A percentile compares a stretch with the other conserved stretches of the same genome.
Conservation (phyloP, 768 basidiomycete species). For the Russula compacta region DNA sequence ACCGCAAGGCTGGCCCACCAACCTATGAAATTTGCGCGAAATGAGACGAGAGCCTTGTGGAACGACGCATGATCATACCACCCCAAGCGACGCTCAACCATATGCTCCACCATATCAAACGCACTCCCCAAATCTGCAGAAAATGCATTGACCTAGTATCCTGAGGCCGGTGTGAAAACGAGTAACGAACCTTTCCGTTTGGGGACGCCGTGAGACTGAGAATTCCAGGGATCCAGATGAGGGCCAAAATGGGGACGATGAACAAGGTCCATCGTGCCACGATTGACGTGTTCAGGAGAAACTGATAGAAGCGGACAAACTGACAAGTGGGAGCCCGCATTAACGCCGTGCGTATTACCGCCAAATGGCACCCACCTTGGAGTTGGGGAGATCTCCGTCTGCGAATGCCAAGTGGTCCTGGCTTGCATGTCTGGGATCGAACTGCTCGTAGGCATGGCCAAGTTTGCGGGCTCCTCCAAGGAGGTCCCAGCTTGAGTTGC, state of each 20-base stretch:
- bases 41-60: not conserved
- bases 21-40: conserved; percentile 30
- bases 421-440: conserved; percentile 45
- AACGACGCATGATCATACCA: conserved; percentile 31
- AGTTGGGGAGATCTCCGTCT: conserved; percentile 52
- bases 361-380: conserved; percentile 31
- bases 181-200: conserved; percentile 39
- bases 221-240: conserved; percentile 71
- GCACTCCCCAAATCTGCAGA: conserved; percentile 47
- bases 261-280: conserved; percentile 73
- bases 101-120: conserved; percentile 71
- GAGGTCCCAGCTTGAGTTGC: conserved; percentile 41
- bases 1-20: conserved; percentile 73
- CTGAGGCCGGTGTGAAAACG: not conserved
- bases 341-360: not conserved
- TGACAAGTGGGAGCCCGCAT: conserved; percentile 22
- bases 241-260: conserved; percentile 61
- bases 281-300: conserved; percentile 66
- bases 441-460: conserved; percentile 49
- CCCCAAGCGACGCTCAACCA: conserved; percentile 78
- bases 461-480: conserved; percentile 41
- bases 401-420: conserved; percentile 46
- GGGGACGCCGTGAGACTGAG: conserved; percentile 47
- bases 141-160: not conserved
- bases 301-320: conserved; percentile 60